Evolutionary conservation across 345 rosid species (phyloP), one percentile per base, ranked within the genome.

Genomic region (Eucalyptus polyanthemos): DNA sequence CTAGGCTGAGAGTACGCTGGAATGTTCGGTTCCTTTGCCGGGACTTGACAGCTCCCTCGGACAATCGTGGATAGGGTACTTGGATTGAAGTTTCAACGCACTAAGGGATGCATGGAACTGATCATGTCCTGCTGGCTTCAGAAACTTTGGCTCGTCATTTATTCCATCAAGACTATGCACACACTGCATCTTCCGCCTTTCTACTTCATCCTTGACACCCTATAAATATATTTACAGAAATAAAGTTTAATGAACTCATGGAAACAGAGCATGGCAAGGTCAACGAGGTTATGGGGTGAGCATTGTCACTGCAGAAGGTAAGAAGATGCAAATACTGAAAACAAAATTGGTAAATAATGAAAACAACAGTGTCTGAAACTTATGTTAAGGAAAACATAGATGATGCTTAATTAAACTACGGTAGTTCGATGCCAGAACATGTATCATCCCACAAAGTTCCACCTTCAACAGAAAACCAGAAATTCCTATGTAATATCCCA

Each of bases 131-230:
- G 85, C 91, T 13, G 93, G 91, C 91, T 93, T 93, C 88, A 85
- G 45, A 88, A 92, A 93, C 87, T 86, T 90, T 14, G 86, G 89
- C 87, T 89, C 93, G 27, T 90, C 88, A 31, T 91, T 91, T 69
- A 91, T 88, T 50, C 89, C 88, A 86, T 91, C 89, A 7, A n/a
- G 69, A 89, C 89, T 58, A 83, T 89, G 53, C 27, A 34, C 54
- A 87, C 91, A 80, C 65, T 92, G 94, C 91, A 88, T 88, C 92
- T 92, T 95, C 93, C 98, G 93, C 89, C 89, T 92, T 87, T 94
- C 93, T 89, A 97, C 93, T 92, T 96, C 98, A 25, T 98, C 97
- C 88, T 93, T 94, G 34, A 97, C 95, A 89, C 94, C 95, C 99
- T 98, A 92, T 53, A 92, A 91, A 80, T 27, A 34, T 54, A 49